Base-by-base conservation (phyloP, 768 basidiomycete genomes). In the Lyophyllum atratum region DNA sequence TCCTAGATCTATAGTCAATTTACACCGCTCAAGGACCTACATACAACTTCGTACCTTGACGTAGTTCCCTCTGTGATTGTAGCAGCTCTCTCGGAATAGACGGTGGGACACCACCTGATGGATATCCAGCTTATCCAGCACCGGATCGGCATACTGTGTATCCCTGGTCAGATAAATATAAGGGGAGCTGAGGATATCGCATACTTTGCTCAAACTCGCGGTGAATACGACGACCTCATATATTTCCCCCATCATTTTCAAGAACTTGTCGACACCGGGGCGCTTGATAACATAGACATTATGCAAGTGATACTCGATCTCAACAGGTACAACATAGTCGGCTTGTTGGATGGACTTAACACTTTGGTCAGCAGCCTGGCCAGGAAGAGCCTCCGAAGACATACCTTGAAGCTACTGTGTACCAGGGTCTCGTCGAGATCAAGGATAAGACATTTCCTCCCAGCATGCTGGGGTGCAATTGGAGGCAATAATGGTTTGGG, bases 251-350 rank as follows among this genome's bases (percentile, higher is more conserved):
- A 98, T 99, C 75, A 87, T 90, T 78, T 92, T 92, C 70, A 99
- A 76, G 74, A 98, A 99, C 68, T 87, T 89, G 70, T 99, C 97
- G 15, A 99, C 97, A 15, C 97, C 97, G 9, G 97, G 97, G 49
- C 97, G 89, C 74, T 98, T 98, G 74, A 98, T 92, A 48, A 98
- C 97, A 74, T 98, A 98, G 62, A 98, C 95, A 68, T 99, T 98
- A 72, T 99, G 97, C 84, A 90, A 92, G 68, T 97, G 92, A 63
- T 92, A 95, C 69, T 99, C 97, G 60, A 99, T 99, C 74, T 98
- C 97, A 24, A 99, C 97, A 4, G 97, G 97, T 3, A 99, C 96
- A 60, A 98, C 93, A 72, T 94, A 99, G 77, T 99, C 97, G 28
- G 96, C 95, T 66, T 94, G 91, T 61, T 82, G 83, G 65, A 98